A percentile compares a stretch with the other conserved stretches of the same genome.
phyloP scores from a whole-genome alignment of 2,329 filamentous ascomycete species.

The Apiospora saccharicola region DNA sequence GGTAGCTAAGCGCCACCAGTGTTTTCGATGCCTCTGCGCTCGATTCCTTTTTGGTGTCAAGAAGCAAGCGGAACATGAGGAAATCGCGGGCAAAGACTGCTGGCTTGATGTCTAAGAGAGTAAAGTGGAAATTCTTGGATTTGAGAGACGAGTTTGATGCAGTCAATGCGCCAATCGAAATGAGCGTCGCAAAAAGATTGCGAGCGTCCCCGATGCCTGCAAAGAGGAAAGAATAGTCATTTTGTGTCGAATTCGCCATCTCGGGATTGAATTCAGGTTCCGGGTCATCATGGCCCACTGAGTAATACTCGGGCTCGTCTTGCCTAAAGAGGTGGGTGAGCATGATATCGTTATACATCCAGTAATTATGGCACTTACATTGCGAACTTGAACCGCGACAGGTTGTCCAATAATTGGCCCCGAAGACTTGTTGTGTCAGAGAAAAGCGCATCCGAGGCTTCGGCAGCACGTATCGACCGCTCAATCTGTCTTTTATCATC shows the following conservation, averaged over 20 bases:
- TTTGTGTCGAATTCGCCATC: conserved; percentile 6
- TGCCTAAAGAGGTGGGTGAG: not conserved
- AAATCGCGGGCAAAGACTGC: conserved; percentile 36
- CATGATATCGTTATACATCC: not conserved
- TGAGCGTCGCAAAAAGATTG: conserved; percentile 33
- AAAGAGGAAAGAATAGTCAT: conserved; percentile 33
- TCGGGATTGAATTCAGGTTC: conserved; percentile 28
- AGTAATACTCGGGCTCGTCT: conserved; percentile 32
- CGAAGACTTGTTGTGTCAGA: conserved; percentile 14
- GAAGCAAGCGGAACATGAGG: conserved; percentile 32
- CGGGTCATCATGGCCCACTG: conserved; percentile 32
- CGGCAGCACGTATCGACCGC: not conserved
- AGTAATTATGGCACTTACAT: not conserved
- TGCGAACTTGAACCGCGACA: conserved; percentile 30
- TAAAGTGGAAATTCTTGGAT: conserved; percentile 31
- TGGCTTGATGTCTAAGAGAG: conserved; percentile 35
- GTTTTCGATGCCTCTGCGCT: not conserved
- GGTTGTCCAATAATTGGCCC: conserved; percentile 26
- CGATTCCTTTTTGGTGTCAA: not conserved
- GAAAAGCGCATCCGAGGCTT: conserved; percentile 23
- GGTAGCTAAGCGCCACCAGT: not conserved
- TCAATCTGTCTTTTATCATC: not conserved
- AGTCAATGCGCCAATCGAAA: not conserved
- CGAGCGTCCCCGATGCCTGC: conserved; percentile 37
- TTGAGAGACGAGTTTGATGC: not conserved